These are phyloP conservation scores for Tricholoma terreum DNA, from an alignment of 768 basidiomycete species.

Conservation along the genomic window DNA sequence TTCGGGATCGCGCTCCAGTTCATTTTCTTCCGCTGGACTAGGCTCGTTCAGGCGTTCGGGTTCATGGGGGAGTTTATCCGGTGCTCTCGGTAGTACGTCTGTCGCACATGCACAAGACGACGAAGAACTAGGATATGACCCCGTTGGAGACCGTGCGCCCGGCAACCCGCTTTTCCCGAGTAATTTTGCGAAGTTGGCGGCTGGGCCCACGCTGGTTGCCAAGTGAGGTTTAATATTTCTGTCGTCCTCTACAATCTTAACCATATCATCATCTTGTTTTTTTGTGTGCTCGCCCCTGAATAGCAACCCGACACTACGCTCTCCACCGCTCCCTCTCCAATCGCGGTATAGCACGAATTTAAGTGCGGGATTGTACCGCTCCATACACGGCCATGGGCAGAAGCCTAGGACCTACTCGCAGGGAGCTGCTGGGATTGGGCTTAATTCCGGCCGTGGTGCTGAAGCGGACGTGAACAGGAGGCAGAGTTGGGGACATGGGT, in stretches of 20 bases:
- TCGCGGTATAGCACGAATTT: constrained; percentile 11
- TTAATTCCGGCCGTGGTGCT: not conserved
- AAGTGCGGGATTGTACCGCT: not conserved
- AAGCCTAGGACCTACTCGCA: constrained; percentile 22
- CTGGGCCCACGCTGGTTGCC: constrained; percentile 61
- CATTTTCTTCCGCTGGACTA: constrained; percentile 5
- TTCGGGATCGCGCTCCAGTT: constrained; percentile 9
- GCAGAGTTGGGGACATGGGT: not conserved
- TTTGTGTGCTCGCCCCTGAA: not conserved
- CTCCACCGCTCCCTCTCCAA: constrained; percentile 15
- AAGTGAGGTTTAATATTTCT: constrained; percentile 25
- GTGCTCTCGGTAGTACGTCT: constrained; percentile 14
- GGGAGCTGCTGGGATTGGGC: constrained; percentile 11
- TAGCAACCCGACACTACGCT: constrained; percentile 22
- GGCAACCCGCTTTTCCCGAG: constrained; percentile 82
- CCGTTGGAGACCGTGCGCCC: constrained; percentile 60
- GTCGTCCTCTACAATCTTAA: too few species aligned
- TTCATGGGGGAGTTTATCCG: constrained; percentile 16
- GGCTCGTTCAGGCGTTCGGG: constrained; percentile 33
- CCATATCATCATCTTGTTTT: not conserved
- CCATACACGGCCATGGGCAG: constrained; percentile 4
- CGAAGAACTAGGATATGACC: constrained; percentile 39
- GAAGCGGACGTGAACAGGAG: not conserved
- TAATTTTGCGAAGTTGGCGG: constrained; percentile 67
- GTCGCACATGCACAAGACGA: constrained; percentile 13